Evolutionary conservation across 2,329 filamentous ascomycete species (phyloP).

Genomic region (Phyllosticta paracitricarpa): DNA sequence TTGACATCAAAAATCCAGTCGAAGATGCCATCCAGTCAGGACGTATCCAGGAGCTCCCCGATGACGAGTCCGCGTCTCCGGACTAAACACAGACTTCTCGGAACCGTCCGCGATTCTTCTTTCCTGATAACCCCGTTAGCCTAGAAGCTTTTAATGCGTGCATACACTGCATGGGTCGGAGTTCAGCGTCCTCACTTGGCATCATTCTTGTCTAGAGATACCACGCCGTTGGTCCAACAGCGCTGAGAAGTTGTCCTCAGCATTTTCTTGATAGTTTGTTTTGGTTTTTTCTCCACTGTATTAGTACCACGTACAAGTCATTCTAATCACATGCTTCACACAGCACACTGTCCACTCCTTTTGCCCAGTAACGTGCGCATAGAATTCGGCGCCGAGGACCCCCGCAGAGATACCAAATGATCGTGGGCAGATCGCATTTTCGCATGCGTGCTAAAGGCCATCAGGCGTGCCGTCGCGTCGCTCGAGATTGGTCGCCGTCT

Average conservation of each 20-base stretch:
- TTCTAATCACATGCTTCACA: slow-evolving; percentile 9
- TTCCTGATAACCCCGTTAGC: background rate
- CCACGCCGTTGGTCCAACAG: background rate
- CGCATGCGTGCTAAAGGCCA: background rate
- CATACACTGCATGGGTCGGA: slow-evolving; percentile 8
- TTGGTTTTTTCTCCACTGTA: slow-evolving; percentile 7
- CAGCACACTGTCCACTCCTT: background rate
- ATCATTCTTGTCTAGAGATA: background rate
- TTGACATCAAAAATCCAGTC: slow-evolving; percentile 72
- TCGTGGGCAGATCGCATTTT: background rate
- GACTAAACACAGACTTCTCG: background rate
- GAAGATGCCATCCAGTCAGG: slow-evolving; percentile 59
- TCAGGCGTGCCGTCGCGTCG: background rate
- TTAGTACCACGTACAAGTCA: slow-evolving; percentile 1
- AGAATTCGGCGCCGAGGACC: background rate
- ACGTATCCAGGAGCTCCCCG: slow-evolving; percentile 54
- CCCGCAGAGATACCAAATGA: background rate
- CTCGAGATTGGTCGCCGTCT: background rate
- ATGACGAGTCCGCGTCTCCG: slow-evolving; percentile 5
- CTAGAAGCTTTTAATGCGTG: slow-evolving; percentile 9
- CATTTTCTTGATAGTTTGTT: background rate
- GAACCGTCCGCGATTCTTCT: background rate
- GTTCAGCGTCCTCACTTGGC: background rate
- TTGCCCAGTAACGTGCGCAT: background rate
- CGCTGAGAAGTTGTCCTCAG: background rate